Percentiles rank a stretch among this genome's conserved stretches.
These are phyloP conservation scores for Cercophora sp. DNA, from an alignment of 495 filamentous ascomycete genomes.

Conservation along the genomic window DNA sequence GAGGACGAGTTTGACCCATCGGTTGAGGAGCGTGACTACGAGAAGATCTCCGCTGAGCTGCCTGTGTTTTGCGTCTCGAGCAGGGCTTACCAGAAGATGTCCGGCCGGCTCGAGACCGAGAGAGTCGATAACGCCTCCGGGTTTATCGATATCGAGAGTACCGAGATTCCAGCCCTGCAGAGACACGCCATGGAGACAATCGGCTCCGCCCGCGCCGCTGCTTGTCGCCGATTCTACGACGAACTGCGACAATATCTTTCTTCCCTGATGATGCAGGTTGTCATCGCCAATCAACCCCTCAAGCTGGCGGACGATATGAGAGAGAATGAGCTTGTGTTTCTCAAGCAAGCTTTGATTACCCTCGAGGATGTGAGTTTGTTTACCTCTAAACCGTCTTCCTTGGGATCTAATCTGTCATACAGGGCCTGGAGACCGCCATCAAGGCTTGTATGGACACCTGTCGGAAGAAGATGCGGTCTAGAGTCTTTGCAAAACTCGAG, in stretches of 20 bases:
- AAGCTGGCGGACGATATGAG: conserved; percentile 42
- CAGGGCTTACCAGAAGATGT: conserved; percentile 56
- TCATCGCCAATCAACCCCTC: conserved; percentile 38
- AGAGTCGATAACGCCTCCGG: conserved; percentile 13
- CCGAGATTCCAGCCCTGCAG: conserved; percentile 55
- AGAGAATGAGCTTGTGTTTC: too few species aligned
- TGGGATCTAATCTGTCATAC: too few species aligned
- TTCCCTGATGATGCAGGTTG: conserved; percentile 51
- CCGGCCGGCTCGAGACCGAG: conserved; percentile 45
- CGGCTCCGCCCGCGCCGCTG: conserved; percentile 17
- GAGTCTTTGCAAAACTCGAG: too few species aligned
- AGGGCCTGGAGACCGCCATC: too few species aligned
- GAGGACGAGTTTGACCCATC: conserved; percentile 27
- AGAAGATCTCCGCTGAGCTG: conserved; percentile 46
- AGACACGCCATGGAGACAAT: conserved; percentile 53
- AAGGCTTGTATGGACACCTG: too few species aligned
- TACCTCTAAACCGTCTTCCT: too few species aligned
- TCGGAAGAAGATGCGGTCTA: too few species aligned
- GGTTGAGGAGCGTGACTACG: conserved; percentile 50
- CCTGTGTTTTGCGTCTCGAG: conserved; percentile 61
- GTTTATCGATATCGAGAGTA: conserved; percentile 19
- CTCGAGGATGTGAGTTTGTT: too few species aligned
- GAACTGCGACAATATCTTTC: conserved; percentile 47
- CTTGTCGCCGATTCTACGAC: conserved; percentile 32
- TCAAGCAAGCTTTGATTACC: too few species aligned